phyloP scores from a whole-genome alignment of 2,329 filamentous ascomycete species.

The Exophiala viscosa region DNA sequence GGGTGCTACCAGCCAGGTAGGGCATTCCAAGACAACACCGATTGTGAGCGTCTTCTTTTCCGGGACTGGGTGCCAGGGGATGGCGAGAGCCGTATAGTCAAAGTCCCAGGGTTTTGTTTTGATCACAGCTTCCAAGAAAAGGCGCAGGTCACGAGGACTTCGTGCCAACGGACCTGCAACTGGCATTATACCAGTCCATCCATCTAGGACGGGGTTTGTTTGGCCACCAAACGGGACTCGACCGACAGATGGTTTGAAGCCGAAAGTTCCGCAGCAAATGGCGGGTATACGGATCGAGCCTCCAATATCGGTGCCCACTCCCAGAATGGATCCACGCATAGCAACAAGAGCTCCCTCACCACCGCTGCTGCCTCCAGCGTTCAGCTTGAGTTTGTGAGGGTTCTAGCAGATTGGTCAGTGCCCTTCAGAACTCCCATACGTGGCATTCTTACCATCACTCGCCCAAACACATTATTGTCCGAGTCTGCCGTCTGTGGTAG shows the following conservation, averaged over 20 bases:
- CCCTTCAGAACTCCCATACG: not conserved
- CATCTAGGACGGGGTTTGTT: constrained; percentile 45
- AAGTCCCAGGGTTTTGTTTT: constrained; percentile 42
- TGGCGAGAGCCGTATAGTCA: constrained; percentile 47
- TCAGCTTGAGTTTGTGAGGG: constrained; percentile 58
- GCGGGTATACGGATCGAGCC: constrained; percentile 46
- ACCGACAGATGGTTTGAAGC: constrained; percentile 47
- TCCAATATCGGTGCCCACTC: constrained; percentile 60
- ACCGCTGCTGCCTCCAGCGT: constrained; percentile 62
- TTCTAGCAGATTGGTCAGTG: constrained; percentile 41
- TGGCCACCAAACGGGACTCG: constrained; percentile 53
- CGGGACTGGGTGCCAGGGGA: constrained; percentile 46
- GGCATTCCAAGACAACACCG: constrained; percentile 40
- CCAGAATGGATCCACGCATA: constrained; percentile 57
- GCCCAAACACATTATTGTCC: constrained; percentile 57
- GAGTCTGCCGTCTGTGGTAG: constrained; percentile 46
- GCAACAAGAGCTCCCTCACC: constrained; percentile 62
- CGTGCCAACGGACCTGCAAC: constrained; percentile 42
- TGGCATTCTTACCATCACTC: constrained; percentile 42
- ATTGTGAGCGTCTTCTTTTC: constrained; percentile 29
- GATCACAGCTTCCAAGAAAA: constrained; percentile 34
- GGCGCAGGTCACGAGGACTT: constrained; percentile 23
- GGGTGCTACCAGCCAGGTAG: constrained; percentile 35
- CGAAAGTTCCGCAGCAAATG: constrained; percentile 50
- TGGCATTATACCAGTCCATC: constrained; percentile 50